Conservation (phyloP, 2,329 filamentous ascomycete species). For the Trichoderma harzianum region DNA sequence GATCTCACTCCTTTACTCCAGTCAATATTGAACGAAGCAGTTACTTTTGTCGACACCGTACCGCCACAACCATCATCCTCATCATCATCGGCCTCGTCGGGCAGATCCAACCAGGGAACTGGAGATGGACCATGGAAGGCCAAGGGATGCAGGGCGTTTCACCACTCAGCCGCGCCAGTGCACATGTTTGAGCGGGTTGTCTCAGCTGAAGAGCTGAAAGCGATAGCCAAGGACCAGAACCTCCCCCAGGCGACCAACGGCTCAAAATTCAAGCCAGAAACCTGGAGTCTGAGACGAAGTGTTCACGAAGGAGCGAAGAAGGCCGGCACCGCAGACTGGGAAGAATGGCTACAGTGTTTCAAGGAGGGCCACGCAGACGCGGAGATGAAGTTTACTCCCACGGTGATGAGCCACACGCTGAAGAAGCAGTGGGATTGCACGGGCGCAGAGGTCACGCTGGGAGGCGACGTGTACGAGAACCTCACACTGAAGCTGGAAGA, state of each 20-base stretch:
- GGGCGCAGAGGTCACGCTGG: slow-evolving; percentile 38
- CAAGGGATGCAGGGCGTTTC: slow-evolving; percentile 47
- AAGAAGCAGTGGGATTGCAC: slow-evolving; percentile 46
- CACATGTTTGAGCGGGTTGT: slow-evolving; percentile 53
- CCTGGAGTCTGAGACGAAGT: slow-evolving; percentile 63
- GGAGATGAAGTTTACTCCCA: slow-evolving; percentile 40
- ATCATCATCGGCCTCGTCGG: slow-evolving; percentile 22
- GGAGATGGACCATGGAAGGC: slow-evolving; percentile 43
- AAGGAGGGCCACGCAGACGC: slow-evolving; percentile 46
- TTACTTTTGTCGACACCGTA: slow-evolving; percentile 55
- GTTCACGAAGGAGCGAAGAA: slow-evolving; percentile 53
- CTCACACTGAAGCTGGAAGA: slow-evolving; percentile 55
- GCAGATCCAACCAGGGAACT: background rate
- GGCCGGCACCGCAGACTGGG: slow-evolving; percentile 57
- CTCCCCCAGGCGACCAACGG: slow-evolving; percentile 24
- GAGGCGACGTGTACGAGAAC: slow-evolving; percentile 42
- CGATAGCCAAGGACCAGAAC: slow-evolving; percentile 35
- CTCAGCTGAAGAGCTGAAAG: slow-evolving; percentile 40
- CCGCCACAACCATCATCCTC: slow-evolving; percentile 29
- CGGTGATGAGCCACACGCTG: slow-evolving; percentile 34
- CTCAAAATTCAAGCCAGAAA: slow-evolving; percentile 40
- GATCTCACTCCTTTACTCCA: slow-evolving; percentile 51
- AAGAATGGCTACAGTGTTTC: slow-evolving; percentile 60
- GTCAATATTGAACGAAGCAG: slow-evolving; percentile 54
- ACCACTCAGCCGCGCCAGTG: slow-evolving; percentile 49